Evolutionary conservation across 768 basidiomycete genomes (phyloP), one percentile per base, ranked within the genome.

Genomic region (Boletus speciosus): DNA sequence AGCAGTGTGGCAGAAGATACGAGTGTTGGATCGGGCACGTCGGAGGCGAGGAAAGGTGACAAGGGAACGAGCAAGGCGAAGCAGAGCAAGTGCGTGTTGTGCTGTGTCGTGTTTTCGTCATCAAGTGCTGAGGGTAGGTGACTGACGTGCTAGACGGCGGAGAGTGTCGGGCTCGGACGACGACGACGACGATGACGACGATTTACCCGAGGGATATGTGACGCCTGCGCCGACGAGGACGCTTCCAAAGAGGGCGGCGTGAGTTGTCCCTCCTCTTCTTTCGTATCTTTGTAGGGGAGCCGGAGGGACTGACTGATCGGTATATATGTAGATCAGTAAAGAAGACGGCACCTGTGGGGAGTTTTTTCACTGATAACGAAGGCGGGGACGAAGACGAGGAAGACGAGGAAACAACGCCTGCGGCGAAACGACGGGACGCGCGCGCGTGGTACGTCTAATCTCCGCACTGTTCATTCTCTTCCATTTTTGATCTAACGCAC

Each of bases 171-270:
- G 74, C 4, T 76, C 79, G 2, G 80, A 78, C 23, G 79, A 79
- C 27, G 74, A 73, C 12, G 74, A 72, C 1, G 78, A 78, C 7
- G 76, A 27, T 9, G 29, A 73, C 2, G 75, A 78, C 57, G 75
- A 77, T 61, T 66, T 14, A 51, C 73, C 32, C 60, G 75, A 42
- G 62, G 73, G 37, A 9, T 40, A 47, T 47, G 61, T 40, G 27
- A 58, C 65, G 1, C 65, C 71, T 35, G 69, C 72, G 11, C 80
- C 81, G n/a, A 79, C 76, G 19, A 73, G 83, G 49, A 69, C 66
- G 8, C 64, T 85, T 61, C 85, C 86, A 3, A 80, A 76, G 64
- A 74, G 85, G 60, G 76, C 80, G 38, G 84, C 77, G 85, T 86
- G 71, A 59, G 84, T 46, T 46, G 6, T 14, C 5, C 7, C 7